A percentile compares a stretch with the other conserved stretches of the same genome.
phyloP scores from a whole-genome alignment of 192 early-diverging fungal genomes.

The Linnemannia schmuckeri region DNA sequence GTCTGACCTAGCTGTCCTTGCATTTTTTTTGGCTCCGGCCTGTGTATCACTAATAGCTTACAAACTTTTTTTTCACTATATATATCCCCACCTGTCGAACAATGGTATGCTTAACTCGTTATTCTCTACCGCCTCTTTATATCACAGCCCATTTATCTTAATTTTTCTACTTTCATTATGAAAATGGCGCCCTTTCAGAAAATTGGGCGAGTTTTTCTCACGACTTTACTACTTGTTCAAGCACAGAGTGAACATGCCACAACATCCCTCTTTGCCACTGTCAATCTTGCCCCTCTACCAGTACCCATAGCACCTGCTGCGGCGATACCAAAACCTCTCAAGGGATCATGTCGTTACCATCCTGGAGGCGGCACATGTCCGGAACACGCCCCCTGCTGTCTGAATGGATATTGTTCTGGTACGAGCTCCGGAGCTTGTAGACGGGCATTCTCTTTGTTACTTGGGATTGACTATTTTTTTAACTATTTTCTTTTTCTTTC shows the following conservation, averaged over 20 bases:
- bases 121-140: too few relatives aligned
- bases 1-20: not conserved
- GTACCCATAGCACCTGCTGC: not conserved
- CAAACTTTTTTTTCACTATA: not conserved
- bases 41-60: not conserved
- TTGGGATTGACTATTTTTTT: not conserved
- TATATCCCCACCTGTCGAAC: too few relatives aligned
- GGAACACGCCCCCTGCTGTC: conserved; percentile 38
- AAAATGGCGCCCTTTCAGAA: not conserved
- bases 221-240: not conserved
- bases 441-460: not conserved
- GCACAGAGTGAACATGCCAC: not conserved
- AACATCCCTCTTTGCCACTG: not conserved
- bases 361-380: conserved; percentile 45
- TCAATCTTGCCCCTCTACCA: conserved; percentile 9
- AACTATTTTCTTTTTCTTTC: too few relatives aligned
- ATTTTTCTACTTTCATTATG: not conserved
- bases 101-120: too few relatives aligned
- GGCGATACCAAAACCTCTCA: not conserved
- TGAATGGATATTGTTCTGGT: conserved; percentile 48
- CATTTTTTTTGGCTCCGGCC: not conserved
- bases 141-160: not conserved
- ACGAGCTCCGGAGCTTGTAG: not conserved
- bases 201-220: not conserved
- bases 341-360: conserved; percentile 21